Evolutionary conservation across 441 rosid species (phyloP).

Genomic region (Jatropha podagrica): DNA sequence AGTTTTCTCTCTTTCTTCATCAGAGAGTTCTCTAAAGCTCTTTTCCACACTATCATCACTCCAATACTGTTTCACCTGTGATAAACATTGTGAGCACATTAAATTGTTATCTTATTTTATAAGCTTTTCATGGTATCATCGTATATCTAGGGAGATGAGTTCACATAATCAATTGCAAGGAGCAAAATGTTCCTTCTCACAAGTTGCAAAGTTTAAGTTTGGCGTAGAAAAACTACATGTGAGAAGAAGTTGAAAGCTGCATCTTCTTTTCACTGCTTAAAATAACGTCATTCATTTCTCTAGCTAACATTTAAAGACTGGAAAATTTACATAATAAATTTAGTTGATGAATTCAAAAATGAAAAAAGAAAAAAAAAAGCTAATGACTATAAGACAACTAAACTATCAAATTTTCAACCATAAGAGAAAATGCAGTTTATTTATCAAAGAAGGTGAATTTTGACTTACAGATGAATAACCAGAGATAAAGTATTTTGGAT

Average conservation of each 20-base stretch:
- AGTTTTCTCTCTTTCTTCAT: constrained; percentile 19
- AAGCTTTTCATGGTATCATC: not conserved
- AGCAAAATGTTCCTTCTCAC: constrained; percentile 2
- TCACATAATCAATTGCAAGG: not conserved
- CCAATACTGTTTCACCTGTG: constrained; percentile 16
- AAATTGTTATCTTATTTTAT: not conserved
- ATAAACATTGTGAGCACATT: not conserved
- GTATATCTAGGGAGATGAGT: not conserved
- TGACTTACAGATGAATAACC: constrained; percentile 23
- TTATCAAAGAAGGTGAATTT: not conserved
- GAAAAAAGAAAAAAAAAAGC: not conserved
- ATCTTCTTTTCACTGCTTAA: not conserved
- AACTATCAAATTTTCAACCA: not conserved
- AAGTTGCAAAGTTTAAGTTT: not conserved
- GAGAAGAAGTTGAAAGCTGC: not conserved
- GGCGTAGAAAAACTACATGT: not conserved
- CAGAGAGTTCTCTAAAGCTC: constrained; percentile 13
- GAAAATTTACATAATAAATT: not conserved
- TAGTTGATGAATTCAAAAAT: not conserved
- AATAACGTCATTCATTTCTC: not conserved
- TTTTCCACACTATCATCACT: constrained; percentile 6
- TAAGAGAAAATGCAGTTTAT: not conserved
- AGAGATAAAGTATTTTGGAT: constrained; percentile 15
- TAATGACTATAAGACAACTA: not conserved
- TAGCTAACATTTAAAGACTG: not conserved